Base-by-base conservation (phyloP, 1,139 yeast species). In the Debaryomyces coudertii region DNA sequence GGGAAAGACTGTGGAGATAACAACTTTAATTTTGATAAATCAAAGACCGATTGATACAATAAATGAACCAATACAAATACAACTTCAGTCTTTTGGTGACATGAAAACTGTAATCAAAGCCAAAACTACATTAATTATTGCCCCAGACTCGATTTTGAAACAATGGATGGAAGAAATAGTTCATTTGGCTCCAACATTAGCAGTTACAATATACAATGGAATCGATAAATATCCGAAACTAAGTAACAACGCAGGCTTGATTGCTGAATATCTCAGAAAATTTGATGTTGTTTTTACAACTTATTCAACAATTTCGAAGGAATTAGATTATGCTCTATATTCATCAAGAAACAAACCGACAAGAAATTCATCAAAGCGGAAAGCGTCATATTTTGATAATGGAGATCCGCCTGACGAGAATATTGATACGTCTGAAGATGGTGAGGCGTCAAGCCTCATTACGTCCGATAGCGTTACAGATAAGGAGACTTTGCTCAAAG, bases 1-100 rank as follows among this genome's bases (percentile, higher is more conserved):
- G 4, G 99, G 99, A 0, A 93, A 93, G 61, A 92, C 98, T 0
- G 84, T 93, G 2, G 99, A 93, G 61, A 71, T 90, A 6, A 73
- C 90, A 1, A 74, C 96, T 0, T 66, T 90, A 29, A 66, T 85
- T 0, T 60, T 84, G 2, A 59, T 84, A 45, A 86, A 92, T 60
- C 82, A 72, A 22, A 63, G 89, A 15, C 77, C 77, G 0, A 42
- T 51, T 0, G 61, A 58, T 12, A 86, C 84, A 51, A 53, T 66
- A 8, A 77, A 76, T 45, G 72, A 76, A 29, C 61, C 66, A 4
- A 50, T 69, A 1, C 69, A 61, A 48, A 73, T 61, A 41, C 73
- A 64, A 40, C 53, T 73, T n/a, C 61, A 60, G 33, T 57, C 69
- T 3, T 63, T 62, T 41, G 68, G 68, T 2, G 73, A 71, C 34